A percentile compares a stretch with the other conserved stretches of the same genome.
Evolutionary conservation across 495 filamentous ascomycete species (phyloP).

Genomic region (Penicillium angulare): DNA sequence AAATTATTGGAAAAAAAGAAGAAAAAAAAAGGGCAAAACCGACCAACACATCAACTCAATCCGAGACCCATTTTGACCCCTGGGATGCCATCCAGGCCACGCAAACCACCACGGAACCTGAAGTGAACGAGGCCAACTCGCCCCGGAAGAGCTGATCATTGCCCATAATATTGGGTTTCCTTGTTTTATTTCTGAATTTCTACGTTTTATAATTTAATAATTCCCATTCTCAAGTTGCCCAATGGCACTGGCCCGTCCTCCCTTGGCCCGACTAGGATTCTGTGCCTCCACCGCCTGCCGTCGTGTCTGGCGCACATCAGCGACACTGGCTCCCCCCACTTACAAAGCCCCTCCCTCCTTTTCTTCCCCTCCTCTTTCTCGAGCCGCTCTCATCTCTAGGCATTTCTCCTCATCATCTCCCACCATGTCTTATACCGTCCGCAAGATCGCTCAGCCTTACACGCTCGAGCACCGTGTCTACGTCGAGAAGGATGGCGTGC

Average conservation of each 20-base stretch:
- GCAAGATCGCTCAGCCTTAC: constrained; percentile 86
- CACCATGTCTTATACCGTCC: constrained; percentile 59
- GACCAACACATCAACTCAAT: background rate
- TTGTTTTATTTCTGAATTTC: background rate
- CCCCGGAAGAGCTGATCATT: background rate
- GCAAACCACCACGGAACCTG: background rate
- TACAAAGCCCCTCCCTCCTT: constrained; percentile 39
- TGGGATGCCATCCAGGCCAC: background rate
- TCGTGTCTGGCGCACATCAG: constrained; percentile 39
- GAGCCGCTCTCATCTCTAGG: constrained; percentile 28
- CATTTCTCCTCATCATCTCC: constrained; percentile 28
- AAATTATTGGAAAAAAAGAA: too few relatives aligned
- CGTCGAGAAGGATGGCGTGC: constrained; percentile 95
- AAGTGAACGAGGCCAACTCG: background rate
- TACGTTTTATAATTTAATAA: background rate
- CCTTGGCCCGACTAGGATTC: constrained; percentile 39
- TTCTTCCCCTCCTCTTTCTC: constrained; percentile 31
- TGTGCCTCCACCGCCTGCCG: constrained; percentile 39
- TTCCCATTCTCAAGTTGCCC: constrained; percentile 7
- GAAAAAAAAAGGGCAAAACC: background rate
- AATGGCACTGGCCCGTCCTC: constrained; percentile 29
- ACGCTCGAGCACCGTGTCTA: constrained; percentile 97
- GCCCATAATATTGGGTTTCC: too few relatives aligned
- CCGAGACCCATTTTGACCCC: background rate
- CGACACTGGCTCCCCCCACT: constrained; percentile 45